Percentiles rank a stretch among this genome's conserved stretches.
These are phyloP conservation scores for Globisporangium camurandrum DNA, from an alignment of 352 stramenopile genomes.

Conservation along the genomic window DNA sequence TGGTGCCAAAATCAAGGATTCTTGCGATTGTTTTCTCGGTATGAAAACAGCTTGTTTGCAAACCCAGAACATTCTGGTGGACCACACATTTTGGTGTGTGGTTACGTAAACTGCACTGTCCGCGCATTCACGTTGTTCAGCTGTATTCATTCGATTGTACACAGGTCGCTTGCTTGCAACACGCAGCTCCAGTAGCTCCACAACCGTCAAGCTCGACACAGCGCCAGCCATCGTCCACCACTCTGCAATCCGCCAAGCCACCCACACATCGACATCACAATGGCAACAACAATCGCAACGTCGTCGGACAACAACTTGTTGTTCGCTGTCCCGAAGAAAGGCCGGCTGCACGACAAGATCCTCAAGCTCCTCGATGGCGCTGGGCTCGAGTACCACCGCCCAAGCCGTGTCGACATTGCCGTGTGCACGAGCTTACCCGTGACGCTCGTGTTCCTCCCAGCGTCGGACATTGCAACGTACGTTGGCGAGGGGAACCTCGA, in stretches of 20 bases:
- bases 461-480: constrained; percentile 96
- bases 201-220: neutral
- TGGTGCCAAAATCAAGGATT: no score
- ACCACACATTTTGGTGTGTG: neutral
- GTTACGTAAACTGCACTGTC: neutral
- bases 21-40: neutral
- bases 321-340: constrained; percentile 98
- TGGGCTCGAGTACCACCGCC: constrained; percentile 93
- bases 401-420: constrained; percentile 88
- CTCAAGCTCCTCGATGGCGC: constrained; percentile 93
- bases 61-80: neutral
- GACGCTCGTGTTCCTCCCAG: constrained; percentile 96
- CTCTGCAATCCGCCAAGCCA: constrained; percentile 1
- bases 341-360: constrained; percentile 94
- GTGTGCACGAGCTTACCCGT: constrained; percentile 92
- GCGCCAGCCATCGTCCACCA: no score
- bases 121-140: neutral
- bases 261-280: neutral
- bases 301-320: constrained; percentile 60
- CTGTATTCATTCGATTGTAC: no score
- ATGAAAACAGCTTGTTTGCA: neutral
- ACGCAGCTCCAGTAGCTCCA: neutral
- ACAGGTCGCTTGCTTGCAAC: no score
- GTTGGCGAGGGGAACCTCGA: constrained; percentile 97
- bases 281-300: constrained; percentile 11